Conservation (phyloP, 1,284 basidiomycete genomes). For the Tausonia pullulans region DNA sequence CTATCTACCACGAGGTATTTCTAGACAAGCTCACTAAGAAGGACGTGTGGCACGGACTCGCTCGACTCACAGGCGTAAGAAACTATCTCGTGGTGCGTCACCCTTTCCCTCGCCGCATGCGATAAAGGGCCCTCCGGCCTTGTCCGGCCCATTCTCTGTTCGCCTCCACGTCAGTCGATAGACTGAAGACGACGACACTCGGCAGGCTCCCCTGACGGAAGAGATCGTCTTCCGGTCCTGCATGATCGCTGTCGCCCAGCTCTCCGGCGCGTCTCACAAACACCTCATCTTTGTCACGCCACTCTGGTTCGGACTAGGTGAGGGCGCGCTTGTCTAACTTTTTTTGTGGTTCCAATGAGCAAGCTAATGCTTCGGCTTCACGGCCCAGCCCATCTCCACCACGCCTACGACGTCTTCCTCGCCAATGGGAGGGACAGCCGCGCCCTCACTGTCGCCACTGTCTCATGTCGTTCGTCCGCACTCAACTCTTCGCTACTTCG, state of each 20-base stretch:
- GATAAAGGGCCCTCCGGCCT: background rate
- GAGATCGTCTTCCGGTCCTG: conserved; percentile 86
- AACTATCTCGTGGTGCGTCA: conserved; percentile 65
- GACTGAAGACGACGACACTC: background rate
- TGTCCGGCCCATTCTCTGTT: too few species aligned
- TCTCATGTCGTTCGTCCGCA: conserved; percentile 47
- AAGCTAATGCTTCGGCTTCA: background rate
- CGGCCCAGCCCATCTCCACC: conserved; percentile 72
- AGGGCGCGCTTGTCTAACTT: conserved; percentile 24
- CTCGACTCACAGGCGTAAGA: conserved; percentile 38
- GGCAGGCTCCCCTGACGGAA: conserved; percentile 77
- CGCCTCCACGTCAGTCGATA: background rate
- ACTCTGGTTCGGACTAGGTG: conserved; percentile 77
- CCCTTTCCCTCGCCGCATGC: background rate
- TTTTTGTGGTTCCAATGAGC: background rate
- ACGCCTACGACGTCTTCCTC: conserved; percentile 73
- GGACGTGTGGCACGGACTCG: conserved; percentile 18
- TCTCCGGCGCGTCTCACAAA: conserved; percentile 47
- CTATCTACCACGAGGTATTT: conserved; percentile 55
- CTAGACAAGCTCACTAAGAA: conserved; percentile 51
- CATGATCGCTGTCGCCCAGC: conserved; percentile 59
- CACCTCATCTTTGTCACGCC: conserved; percentile 70
- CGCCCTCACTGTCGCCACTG: conserved; percentile 52
- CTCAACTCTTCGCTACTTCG: background rate
- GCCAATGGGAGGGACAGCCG: conserved; percentile 50